Base-by-base conservation (phyloP, 225 moss, liverwort and hornwort species). In the Sphagnum tenellum region DNA sequence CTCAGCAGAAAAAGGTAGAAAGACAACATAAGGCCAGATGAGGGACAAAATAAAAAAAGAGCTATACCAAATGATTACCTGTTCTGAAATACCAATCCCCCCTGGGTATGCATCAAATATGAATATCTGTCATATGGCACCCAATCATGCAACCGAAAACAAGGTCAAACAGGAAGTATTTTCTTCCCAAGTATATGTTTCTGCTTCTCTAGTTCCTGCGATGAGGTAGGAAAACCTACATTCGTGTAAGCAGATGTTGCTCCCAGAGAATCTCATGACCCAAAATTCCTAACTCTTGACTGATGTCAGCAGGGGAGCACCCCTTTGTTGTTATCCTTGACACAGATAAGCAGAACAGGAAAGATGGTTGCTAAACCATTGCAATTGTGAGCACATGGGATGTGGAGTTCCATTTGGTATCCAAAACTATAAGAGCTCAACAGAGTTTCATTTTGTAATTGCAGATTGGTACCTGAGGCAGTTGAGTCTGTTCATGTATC, bases 31-130 rank as follows among this genome's bases (percentile, higher is more conserved):
- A 5, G 52, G 52, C 1, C 6, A 5, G 0, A 52, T 1, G 9
- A 52, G 9, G 52, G 52, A 52, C 7, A 52, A 9, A 52, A 52
- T 52, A 9, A 9, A 52, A 9, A 13, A 46, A 47, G 9, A 8
- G 55, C 55, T 57, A 4, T 45, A 56, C 9, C 9, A 55, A 9
- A 57, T 57, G 29, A 29, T 29, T 29, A 86, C 82, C 77, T 82
- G 82, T 69, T 79, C 75, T 45, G 82, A 79, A 68, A 86, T 76
- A 57, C 86, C 86, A 55, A 86, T 79, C 62, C 82, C 86, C 68
- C 82, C 82, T 29, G 82, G 73, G 68, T 77, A 79, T 74, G 86
- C 82, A 73, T 86, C 86, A 53, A 79, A 86, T 49, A 86, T 50
- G 73, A 82, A 82, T 68, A 86, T 79, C 86, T 86, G 82, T 73